A percentile compares a stretch with the other conserved stretches of the same genome.
Conservation (phyloP, 2,329 filamentous ascomycete species). For the Elsinoe necatrix region DNA sequence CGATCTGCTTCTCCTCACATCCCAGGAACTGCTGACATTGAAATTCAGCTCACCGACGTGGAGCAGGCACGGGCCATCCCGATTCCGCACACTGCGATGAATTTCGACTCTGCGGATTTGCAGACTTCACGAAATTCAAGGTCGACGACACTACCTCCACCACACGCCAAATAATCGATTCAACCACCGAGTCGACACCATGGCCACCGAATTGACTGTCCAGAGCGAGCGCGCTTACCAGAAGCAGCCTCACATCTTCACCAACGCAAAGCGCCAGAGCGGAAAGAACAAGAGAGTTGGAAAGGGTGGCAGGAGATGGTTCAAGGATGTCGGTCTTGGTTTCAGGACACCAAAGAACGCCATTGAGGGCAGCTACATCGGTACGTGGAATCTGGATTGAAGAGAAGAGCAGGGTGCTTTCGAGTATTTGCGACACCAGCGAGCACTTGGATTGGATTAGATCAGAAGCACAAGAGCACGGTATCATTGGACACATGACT, state of each 20-base stretch:
- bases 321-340: constrained; percentile 98
- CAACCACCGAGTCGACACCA: constrained; percentile 47
- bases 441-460: too few relatives aligned
- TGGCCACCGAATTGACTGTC: constrained; percentile 98
- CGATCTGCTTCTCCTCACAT: neutral
- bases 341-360: constrained; percentile 98
- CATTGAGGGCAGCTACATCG: constrained; percentile 98
- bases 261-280: constrained; percentile 88
- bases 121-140: constrained; percentile 6
- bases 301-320: constrained; percentile 93
- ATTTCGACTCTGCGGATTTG: constrained; percentile 15
- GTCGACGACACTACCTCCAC: constrained; percentile 6
- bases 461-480: neutral
- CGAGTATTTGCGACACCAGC: constrained; percentile 13
- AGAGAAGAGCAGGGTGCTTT: constrained; percentile 3
- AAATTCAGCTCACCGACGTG: neutral
- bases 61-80: constrained; percentile 3
- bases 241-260: constrained; percentile 99
- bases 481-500: neutral
- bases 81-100: constrained; percentile 13
- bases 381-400: constrained; percentile 49
- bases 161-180: constrained; percentile 17
- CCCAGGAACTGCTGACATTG: neutral
- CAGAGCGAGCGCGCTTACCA: constrained; percentile 99
- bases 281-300: constrained; percentile 72